Evolutionary conservation across 495 filamentous ascomycete species (phyloP).

Genomic region (Penicillium salamii): DNA sequence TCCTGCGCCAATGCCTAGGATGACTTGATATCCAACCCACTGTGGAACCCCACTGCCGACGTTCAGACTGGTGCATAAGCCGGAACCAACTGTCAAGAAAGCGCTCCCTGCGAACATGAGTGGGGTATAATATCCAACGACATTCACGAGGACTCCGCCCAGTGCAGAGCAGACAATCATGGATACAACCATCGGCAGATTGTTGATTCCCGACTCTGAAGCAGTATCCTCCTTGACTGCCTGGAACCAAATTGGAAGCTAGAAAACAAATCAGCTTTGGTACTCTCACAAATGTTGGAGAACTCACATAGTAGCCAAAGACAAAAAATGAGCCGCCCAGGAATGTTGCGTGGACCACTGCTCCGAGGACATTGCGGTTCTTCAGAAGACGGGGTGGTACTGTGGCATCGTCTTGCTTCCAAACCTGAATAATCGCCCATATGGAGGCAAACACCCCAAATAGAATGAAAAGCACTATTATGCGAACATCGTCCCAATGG

Average conservation of each 20-base stretch:
- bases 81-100: conserved; percentile 63
- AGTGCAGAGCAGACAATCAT: conserved; percentile 61
- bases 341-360: conserved; percentile 52
- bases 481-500: conserved; percentile 58
- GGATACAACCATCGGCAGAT: conserved; percentile 68
- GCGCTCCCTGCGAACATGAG: conserved; percentile 61
- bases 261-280: conserved; percentile 18
- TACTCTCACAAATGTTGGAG: background rate
- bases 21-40: conserved; percentile 78
- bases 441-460: conserved; percentile 57
- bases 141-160: conserved; percentile 56
- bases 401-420: conserved; percentile 71
- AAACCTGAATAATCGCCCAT: conserved; percentile 66
- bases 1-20: conserved; percentile 68
- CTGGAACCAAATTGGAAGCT: conserved; percentile 89
- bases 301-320: conserved; percentile 53
- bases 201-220: conserved; percentile 69
- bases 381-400: conserved; percentile 70
- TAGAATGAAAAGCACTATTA: conserved; percentile 67
- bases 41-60: conserved; percentile 42
- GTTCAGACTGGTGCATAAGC: conserved; percentile 64
- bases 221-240: conserved; percentile 70
- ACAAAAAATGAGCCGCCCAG: conserved; percentile 65
- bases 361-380: conserved; percentile 62
- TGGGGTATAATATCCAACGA: conserved; percentile 73